These are phyloP conservation scores for Aspergillus uvarum DNA, from an alignment of 2,329 filamentous ascomycete genomes.

Conservation along the genomic window DNA sequence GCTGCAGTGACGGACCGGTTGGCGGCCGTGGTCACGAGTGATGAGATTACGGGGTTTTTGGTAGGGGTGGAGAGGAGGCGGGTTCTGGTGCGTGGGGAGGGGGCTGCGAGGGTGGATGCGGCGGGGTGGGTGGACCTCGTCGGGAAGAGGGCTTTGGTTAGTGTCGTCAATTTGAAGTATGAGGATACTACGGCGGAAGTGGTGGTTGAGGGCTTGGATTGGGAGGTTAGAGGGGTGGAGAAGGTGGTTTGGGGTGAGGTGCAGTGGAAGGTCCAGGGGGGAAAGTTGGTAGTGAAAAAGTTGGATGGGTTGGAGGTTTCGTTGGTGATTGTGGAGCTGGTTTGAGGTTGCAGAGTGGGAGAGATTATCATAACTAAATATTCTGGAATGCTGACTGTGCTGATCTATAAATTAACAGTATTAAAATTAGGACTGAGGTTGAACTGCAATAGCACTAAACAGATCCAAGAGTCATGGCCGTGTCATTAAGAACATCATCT, in stretches of 20 bases:
- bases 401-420: no score
- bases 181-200: not conserved
- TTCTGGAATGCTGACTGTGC: no score
- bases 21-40: not conserved
- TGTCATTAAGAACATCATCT: not conserved
- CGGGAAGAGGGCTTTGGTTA: not conserved
- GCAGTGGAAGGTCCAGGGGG: not conserved
- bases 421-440: no score
- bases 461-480: no score
- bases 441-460: no score
- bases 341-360: not conserved
- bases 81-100: not conserved
- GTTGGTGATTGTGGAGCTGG: not conserved
- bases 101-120: not conserved
- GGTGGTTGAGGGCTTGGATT: not conserved
- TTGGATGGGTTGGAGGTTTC: not conserved
- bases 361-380: no score
- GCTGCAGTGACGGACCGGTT: not conserved
- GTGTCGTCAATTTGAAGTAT: not conserved
- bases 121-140: not conserved
- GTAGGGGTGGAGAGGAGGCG: not conserved
- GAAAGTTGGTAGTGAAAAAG: not conserved
- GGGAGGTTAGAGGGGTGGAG: not conserved
- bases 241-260: not conserved
- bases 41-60: not conserved